Evolutionary conservation across 2,329 filamentous ascomycete species (phyloP).

Genomic region (Pseudogymnoascus sp.): DNA sequence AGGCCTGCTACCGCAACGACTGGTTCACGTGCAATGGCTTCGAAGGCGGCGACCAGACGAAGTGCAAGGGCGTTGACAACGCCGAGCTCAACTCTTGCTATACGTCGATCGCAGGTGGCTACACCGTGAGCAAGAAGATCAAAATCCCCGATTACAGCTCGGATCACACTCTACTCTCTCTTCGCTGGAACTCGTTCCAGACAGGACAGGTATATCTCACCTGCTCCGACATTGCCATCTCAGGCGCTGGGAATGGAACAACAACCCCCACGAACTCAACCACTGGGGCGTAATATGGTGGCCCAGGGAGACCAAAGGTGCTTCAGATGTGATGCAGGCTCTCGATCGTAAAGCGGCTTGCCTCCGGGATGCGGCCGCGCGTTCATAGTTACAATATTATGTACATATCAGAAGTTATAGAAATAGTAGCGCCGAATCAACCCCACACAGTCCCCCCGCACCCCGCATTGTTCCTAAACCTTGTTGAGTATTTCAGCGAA

Average conservation of each 20-base stretch:
- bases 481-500: too few relatives aligned
- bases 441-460: too few relatives aligned
- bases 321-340: not conserved
- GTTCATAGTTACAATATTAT: not conserved
- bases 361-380: not conserved
- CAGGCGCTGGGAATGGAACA: not conserved
- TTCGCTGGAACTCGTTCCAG: slow-evolving; percentile 50
- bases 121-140: slow-evolving; percentile 44
- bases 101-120: slow-evolving; percentile 46
- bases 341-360: not conserved
- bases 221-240: slow-evolving; percentile 46
- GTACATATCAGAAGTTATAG: not conserved
- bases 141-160: slow-evolving; percentile 31
- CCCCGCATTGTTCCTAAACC: too few relatives aligned
- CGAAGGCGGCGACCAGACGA: slow-evolving; percentile 27
- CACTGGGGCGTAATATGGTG: not conserved
- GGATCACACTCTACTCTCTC: slow-evolving; percentile 44
- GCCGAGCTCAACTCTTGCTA: slow-evolving; percentile 38
- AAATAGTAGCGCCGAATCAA: not conserved
- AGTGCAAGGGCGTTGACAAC: slow-evolving; percentile 36
- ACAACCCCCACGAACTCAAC: not conserved
- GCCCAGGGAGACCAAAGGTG: not conserved
- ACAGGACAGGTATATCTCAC: slow-evolving; percentile 46
- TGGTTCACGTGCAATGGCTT: slow-evolving; percentile 49
- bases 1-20: slow-evolving; percentile 43